Evolutionary conservation across 495 filamentous ascomycete species (phyloP).

Genomic region (Hyaloscypha finlandica): DNA sequence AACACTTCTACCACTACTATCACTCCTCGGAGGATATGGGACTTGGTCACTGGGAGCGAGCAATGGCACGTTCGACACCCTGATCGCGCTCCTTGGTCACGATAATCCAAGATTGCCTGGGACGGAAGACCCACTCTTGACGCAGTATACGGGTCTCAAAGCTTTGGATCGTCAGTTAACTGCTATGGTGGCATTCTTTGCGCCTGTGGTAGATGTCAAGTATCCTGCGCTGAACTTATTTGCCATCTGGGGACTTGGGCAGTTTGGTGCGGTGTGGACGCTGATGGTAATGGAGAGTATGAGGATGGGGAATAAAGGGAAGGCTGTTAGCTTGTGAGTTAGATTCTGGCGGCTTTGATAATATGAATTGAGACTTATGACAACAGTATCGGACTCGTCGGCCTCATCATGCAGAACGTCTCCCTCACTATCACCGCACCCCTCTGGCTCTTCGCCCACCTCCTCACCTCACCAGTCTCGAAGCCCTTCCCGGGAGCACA

Average conservation of each 20-base stretch:
- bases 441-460: constrained; percentile 51
- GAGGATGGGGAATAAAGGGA: constrained; percentile 55
- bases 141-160: constrained; percentile 52
- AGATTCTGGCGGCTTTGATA: neutral
- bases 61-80: constrained; percentile 41
- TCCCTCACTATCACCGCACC: constrained; percentile 57
- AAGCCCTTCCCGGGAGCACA: constrained; percentile 42
- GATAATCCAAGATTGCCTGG: constrained; percentile 41
- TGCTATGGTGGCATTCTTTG: constrained; percentile 56
- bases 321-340: constrained; percentile 53
- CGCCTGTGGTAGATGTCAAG: constrained; percentile 52
- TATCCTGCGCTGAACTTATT: constrained; percentile 47
- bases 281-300: constrained; percentile 57
- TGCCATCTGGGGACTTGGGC: constrained; percentile 52
- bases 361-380: neutral
- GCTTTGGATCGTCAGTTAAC: constrained; percentile 50
- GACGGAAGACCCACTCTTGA: constrained; percentile 39
- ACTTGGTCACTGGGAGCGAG: constrained; percentile 44
- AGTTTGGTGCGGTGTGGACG: constrained; percentile 57
- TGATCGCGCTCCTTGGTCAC: constrained; percentile 33
- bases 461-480: constrained; percentile 54
- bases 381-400: constrained; percentile 49
- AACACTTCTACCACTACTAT: constrained; percentile 43
- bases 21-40: constrained; percentile 42
- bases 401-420: constrained; percentile 54